A percentile compares a stretch with the other conserved stretches of the same genome.
phyloP scores from a whole-genome alignment of 1,284 basidiomycete genomes.

The Psilocybe mexicana region DNA sequence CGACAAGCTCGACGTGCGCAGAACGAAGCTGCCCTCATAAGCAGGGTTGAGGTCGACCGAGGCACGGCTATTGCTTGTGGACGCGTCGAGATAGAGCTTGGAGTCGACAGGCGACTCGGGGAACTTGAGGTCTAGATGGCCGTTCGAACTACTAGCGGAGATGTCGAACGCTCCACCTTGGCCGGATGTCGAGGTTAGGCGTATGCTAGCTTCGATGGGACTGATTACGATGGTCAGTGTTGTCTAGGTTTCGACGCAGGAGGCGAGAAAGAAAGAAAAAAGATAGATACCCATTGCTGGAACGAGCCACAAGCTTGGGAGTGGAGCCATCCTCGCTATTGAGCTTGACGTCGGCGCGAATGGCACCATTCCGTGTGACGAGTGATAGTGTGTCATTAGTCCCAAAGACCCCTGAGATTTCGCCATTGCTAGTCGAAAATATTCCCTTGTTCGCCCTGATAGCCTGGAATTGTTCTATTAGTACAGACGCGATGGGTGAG shows the following conservation, averaged over 20 bases:
- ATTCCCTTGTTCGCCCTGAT: not conserved
- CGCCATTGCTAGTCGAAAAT: constrained; percentile 4
- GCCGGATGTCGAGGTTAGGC: constrained; percentile 5
- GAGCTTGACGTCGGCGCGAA: not conserved
- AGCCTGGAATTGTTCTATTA: not conserved
- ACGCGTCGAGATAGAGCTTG: constrained; percentile 31
- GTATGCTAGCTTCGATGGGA: constrained; percentile 1
- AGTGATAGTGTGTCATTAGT: no score
- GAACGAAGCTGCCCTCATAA: constrained; percentile 42
- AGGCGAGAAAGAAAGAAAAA: no score
- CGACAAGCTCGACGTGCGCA: constrained; percentile 30
- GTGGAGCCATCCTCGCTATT: not conserved
- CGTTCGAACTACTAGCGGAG: constrained; percentile 35
- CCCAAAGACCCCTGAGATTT: constrained; percentile 25
- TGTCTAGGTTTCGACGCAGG: no score
- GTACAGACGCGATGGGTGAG: no score
- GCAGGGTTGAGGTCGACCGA: constrained; percentile 37
- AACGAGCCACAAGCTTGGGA: not conserved
- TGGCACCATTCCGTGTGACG: constrained; percentile 25
- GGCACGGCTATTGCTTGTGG: constrained; percentile 38
- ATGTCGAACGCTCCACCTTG: constrained; percentile 28
- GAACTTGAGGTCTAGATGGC: constrained; percentile 34
- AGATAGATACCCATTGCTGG: not conserved
- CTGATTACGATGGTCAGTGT: not conserved
- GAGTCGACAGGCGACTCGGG: constrained; percentile 32